phyloP scores from a whole-genome alignment of 2,329 filamentous ascomycete species.

The Pseudofabraea citricarpa region DNA sequence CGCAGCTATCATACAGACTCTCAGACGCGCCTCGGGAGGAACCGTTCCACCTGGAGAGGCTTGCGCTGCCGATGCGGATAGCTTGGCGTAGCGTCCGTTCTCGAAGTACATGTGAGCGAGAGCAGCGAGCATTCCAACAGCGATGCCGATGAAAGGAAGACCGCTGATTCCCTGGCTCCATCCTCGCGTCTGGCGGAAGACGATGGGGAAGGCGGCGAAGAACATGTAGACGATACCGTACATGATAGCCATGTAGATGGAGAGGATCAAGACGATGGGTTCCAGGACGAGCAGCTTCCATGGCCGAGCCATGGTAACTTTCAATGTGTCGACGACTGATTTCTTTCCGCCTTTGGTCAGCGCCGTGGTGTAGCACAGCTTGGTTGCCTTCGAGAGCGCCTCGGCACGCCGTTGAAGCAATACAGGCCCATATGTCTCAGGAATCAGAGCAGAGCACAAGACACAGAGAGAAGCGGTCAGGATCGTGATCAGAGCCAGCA shows the following conservation, averaged over 20 bases:
- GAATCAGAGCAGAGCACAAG: slow-evolving; percentile 41
- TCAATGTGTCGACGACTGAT: slow-evolving; percentile 56
- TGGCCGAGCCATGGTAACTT: slow-evolving; percentile 77
- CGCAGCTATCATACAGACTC: slow-evolving; percentile 56
- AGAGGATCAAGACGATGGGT: slow-evolving; percentile 78
- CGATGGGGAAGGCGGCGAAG: slow-evolving; percentile 71
- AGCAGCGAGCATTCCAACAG: slow-evolving; percentile 29
- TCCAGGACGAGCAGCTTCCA: slow-evolving; percentile 86
- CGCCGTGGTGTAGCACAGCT: slow-evolving; percentile 64
- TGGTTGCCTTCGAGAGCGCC: slow-evolving; percentile 49
- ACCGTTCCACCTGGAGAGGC: slow-evolving; percentile 46
- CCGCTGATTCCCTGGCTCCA: slow-evolving; percentile 56
- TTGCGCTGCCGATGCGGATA: slow-evolving; percentile 30
- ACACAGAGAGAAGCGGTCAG: slow-evolving; percentile 65
- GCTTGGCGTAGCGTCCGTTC: neutral
- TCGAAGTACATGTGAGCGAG: neutral
- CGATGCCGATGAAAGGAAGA: slow-evolving; percentile 49
- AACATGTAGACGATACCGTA: slow-evolving; percentile 63
- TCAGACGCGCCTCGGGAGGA: slow-evolving; percentile 62
- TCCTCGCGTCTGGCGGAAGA: slow-evolving; percentile 63
- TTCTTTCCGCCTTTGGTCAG: slow-evolving; percentile 57
- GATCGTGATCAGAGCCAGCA: slow-evolving; percentile 56
- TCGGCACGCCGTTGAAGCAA: slow-evolving; percentile 69
- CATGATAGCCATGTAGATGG: slow-evolving; percentile 77
- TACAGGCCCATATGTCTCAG: slow-evolving; percentile 59